Percentiles rank a stretch among this genome's conserved stretches.
Conservation (phyloP, 2,329 filamentous ascomycete genomes). For the Phialophora verrucosa region DNA sequence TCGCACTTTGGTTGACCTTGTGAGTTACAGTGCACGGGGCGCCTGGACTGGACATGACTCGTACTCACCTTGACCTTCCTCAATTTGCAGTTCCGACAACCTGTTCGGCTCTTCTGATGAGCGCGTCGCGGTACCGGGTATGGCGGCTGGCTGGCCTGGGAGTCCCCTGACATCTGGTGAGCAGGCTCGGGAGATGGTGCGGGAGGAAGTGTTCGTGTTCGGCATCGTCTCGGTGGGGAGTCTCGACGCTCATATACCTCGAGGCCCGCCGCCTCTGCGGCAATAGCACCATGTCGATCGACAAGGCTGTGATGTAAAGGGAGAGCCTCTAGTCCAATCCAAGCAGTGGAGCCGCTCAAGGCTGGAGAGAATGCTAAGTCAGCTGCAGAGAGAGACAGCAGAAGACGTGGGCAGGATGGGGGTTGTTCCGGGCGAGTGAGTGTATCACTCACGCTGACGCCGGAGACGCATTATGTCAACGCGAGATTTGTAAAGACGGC, state of each 20-base stretch:
- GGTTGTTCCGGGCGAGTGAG: constrained; percentile 5
- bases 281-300: constrained; percentile 3
- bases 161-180: constrained; percentile 13
- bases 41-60: background rate
- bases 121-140: constrained; percentile 9
- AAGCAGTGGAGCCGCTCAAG: constrained; percentile 4
- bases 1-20: constrained; percentile 8
- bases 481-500: constrained; percentile 1
- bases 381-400: background rate
- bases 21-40: background rate
- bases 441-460: background rate
- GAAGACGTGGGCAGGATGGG: background rate
- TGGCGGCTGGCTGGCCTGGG: background rate
- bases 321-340: constrained; percentile 12
- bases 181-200: background rate
- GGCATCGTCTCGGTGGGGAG: background rate
- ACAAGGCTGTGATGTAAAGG: constrained; percentile 21
- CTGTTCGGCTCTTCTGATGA: constrained; percentile 10
- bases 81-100: constrained; percentile 17
- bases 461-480: background rate
- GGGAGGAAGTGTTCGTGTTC: background rate
- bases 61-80: constrained; percentile 17
- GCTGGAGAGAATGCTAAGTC: constrained; percentile 13
- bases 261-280: background rate
- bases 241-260: constrained; percentile 15